phyloP scores from a whole-genome alignment of 2,329 filamentous ascomycete species.

The Escovopsis sp. region DNA sequence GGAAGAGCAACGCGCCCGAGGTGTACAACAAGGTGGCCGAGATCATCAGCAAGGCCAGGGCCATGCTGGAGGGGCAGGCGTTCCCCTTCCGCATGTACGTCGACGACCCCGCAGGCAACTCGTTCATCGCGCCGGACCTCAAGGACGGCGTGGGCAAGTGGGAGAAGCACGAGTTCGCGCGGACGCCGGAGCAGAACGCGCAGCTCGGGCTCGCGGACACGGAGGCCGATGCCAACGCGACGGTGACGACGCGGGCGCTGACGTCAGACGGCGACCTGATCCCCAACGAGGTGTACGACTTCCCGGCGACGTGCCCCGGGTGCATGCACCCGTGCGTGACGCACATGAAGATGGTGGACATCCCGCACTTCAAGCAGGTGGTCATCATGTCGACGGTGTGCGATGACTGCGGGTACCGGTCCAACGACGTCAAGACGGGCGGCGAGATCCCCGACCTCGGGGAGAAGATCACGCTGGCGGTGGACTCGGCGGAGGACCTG shows the following conservation, averaged over 20 bases:
- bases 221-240: constrained; percentile 37
- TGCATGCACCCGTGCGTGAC: constrained; percentile 77
- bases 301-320: constrained; percentile 82
- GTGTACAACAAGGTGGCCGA: constrained; percentile 63
- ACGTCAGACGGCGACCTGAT: constrained; percentile 61
- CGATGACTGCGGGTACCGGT: constrained; percentile 82
- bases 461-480: constrained; percentile 64
- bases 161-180: constrained; percentile 68
- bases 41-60: constrained; percentile 57
- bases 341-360: constrained; percentile 98
- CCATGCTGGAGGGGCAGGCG: constrained; percentile 61
- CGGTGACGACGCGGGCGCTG: constrained; percentile 30
- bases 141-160: constrained; percentile 75
- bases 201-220: constrained; percentile 62
- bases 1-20: constrained; percentile 66
- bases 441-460: constrained; percentile 81
- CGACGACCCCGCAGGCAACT: constrained; percentile 90
- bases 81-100: constrained; percentile 83
- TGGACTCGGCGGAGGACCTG: constrained; percentile 58
- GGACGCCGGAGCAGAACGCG: constrained; percentile 76
- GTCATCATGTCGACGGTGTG: constrained; percentile 91
- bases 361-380: constrained; percentile 95
- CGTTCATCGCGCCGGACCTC: constrained; percentile 82
- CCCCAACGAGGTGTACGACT: constrained; percentile 83
- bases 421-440: constrained; percentile 95